Conservation (phyloP, 371 early-diverging fungal species). For the Zancudomyces culisetae region DNA sequence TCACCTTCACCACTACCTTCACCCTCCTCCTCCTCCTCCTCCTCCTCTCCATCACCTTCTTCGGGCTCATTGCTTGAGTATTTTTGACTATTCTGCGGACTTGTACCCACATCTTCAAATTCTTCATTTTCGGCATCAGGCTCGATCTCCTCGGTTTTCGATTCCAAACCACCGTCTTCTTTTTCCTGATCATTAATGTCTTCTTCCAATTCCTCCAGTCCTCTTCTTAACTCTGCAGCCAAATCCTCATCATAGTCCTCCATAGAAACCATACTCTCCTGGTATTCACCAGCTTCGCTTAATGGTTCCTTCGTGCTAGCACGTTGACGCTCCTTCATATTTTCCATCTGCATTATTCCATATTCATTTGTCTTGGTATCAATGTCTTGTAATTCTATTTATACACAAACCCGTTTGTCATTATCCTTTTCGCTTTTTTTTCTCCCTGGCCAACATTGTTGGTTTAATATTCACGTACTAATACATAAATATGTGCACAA, state of each 20-base stretch:
- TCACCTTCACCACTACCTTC: slow-evolving; percentile 26
- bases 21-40: slow-evolving; percentile 28
- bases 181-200: slow-evolving; percentile 17
- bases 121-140: slow-evolving; percentile 19
- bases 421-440: background rate
- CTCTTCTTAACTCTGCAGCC: slow-evolving; percentile 28
- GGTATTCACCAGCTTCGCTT: slow-evolving; percentile 12
- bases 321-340: no score
- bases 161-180: no score
- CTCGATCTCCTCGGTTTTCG: slow-evolving; percentile 1
- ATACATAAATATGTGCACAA: slow-evolving; percentile 1
- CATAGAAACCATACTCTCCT: slow-evolving; percentile 16
- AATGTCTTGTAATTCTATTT: slow-evolving; percentile 9
- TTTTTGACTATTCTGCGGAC: no score
- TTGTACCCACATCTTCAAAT: slow-evolving; percentile 18
- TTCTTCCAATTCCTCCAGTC: slow-evolving; percentile 25
- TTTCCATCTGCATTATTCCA: slow-evolving; percentile 7
- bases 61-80: slow-evolving; percentile 5
- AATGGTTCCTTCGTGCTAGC: slow-evolving; percentile 9
- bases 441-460: no score
- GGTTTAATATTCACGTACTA: no score
- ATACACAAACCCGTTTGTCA: background rate
- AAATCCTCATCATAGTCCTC: slow-evolving; percentile 28
- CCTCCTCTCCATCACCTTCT: slow-evolving; percentile 13
- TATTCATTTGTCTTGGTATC: slow-evolving; percentile 6